Evolutionary conservation across 2,329 filamentous ascomycete species (phyloP).

Genomic region (Aspergillus glaucus): DNA sequence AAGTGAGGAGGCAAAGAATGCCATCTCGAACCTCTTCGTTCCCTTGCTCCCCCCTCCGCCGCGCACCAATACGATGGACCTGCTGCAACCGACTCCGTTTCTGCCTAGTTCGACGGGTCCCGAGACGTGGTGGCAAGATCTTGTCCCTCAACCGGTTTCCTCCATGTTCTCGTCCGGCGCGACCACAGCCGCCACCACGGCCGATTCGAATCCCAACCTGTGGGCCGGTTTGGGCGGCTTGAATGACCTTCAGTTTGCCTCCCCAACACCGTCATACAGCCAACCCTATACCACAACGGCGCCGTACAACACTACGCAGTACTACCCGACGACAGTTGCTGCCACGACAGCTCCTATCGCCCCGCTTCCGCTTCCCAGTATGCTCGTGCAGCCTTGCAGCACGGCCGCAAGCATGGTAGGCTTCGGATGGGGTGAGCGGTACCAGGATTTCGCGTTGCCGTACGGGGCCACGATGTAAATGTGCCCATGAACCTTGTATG

Average conservation of each 20-base stretch:
- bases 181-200: conserved; percentile 59
- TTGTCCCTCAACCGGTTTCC: conserved; percentile 59
- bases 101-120: conserved; percentile 73
- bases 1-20: conserved; percentile 87
- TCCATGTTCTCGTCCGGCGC: conserved; percentile 77
- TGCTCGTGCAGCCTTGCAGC: conserved; percentile 77
- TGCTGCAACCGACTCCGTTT: conserved; percentile 77
- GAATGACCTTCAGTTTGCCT: conserved; percentile 66
- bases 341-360: conserved; percentile 68
- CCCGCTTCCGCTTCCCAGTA: conserved; percentile 74
- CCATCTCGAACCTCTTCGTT: conserved; percentile 75
- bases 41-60: conserved; percentile 82
- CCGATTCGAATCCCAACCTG: conserved; percentile 64
- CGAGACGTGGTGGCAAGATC: conserved; percentile 75
- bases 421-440: conserved; percentile 75
- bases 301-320: conserved; percentile 54
- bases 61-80: conserved; percentile 71
- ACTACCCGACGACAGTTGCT: conserved; percentile 64
- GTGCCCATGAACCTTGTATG: conserved; percentile 25
- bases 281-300: conserved; percentile 69
- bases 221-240: conserved; percentile 70
- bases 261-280: conserved; percentile 73
- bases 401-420: conserved; percentile 67
- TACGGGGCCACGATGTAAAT: conserved; percentile 69
- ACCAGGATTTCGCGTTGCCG: conserved; percentile 69